A percentile compares a stretch with the other conserved stretches of the same genome.
Evolutionary conservation across 2,329 filamentous ascomycete species (phyloP).

Genomic region (Tympanopsis confertula): DNA sequence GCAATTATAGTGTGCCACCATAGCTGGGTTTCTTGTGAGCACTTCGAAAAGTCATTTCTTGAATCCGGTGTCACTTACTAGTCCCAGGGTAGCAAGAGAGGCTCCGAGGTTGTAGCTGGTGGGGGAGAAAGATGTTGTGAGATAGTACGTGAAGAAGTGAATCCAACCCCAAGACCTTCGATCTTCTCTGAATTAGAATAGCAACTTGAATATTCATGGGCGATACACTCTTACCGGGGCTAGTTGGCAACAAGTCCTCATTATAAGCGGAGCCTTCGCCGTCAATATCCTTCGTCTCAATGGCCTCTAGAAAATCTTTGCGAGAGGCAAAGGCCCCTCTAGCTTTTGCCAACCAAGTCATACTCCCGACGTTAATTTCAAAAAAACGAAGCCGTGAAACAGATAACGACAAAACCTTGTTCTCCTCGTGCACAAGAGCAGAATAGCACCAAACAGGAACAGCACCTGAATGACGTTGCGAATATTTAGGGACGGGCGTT

Average conservation of each 20-base stretch:
- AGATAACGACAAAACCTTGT: no score
- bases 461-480: no score
- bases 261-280: slow-evolving; percentile 18
- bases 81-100: slow-evolving; percentile 15
- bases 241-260: slow-evolving; percentile 12
- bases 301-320: no score
- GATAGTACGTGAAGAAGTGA: slow-evolving; percentile 18
- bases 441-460: no score
- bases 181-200: no score
- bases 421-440: no score
- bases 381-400: no score
- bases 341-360: no score
- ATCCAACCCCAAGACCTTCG: slow-evolving; percentile 10
- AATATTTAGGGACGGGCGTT: no score
- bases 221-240: slow-evolving; percentile 6
- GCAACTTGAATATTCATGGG: not conserved
- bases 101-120: slow-evolving; percentile 19
- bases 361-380: no score
- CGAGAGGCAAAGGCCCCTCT: no score
- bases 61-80: slow-evolving; percentile 6
- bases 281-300: no score
- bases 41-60: not conserved
- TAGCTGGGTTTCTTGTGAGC: slow-evolving; percentile 2
- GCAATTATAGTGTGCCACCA: slow-evolving; percentile 20
- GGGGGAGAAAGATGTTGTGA: slow-evolving; percentile 18